phyloP scores from a whole-genome alignment of 257 asterid species.

The Solanum piurae region DNA sequence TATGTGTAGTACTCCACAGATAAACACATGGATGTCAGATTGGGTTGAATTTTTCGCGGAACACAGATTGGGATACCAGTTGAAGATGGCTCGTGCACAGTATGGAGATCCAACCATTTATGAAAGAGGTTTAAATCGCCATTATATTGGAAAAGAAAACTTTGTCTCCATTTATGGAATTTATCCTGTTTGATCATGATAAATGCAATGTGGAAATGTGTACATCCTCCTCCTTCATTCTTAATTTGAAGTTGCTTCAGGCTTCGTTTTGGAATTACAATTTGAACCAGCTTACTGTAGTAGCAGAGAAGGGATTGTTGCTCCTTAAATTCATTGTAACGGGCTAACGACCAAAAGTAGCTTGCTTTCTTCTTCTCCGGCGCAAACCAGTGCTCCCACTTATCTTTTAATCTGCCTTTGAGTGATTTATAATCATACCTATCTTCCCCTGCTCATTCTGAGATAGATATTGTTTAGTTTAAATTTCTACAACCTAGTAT shows the following conservation, averaged over 20 bases:
- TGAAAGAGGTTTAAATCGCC: slow-evolving; percentile 51
- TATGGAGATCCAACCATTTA: slow-evolving; percentile 74
- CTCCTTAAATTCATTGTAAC: neutral
- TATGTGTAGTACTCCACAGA: slow-evolving; percentile 86
- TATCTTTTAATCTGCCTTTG: neutral
- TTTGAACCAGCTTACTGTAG: neutral
- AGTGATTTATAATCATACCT: neutral
- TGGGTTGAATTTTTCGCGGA: slow-evolving; percentile 86
- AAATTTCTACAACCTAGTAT: neutral
- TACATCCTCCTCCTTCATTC: neutral
- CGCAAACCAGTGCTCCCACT: neutral
- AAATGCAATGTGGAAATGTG: neutral
- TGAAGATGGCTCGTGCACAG: slow-evolving; percentile 62
- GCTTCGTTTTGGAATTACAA: neutral
- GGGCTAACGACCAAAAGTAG: neutral
- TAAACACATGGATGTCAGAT: slow-evolving; percentile 76
- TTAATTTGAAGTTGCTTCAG: neutral
- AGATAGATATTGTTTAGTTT: neutral
- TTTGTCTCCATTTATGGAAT: neutral
- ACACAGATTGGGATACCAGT: slow-evolving; percentile 86
- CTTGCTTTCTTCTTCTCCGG: neutral
- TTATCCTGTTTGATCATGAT: neutral
- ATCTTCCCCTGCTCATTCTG: neutral
- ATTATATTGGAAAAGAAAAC: neutral
- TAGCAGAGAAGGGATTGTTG: neutral